phyloP scores from a whole-genome alignment of 1,139 yeast species.

The Hanseniaspora sp. region DNA sequence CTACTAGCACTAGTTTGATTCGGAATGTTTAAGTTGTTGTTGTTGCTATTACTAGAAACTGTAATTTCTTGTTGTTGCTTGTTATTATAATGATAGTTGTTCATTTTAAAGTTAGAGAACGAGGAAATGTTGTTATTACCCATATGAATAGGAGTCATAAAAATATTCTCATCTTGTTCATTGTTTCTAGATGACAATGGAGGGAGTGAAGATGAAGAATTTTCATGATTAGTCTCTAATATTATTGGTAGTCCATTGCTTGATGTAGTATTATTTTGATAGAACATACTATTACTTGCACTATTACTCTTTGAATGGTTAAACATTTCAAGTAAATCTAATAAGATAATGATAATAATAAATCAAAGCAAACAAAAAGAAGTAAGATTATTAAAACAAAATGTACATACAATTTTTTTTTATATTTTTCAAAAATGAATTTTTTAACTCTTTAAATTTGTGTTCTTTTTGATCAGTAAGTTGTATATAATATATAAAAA shows the following conservation, averaged over 20 bases:
- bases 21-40: too few relatives aligned
- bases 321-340: too few relatives aligned
- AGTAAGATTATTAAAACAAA: too few relatives aligned
- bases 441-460: too few relatives aligned
- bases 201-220: background rate
- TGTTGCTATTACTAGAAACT: too few relatives aligned
- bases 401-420: too few relatives aligned
- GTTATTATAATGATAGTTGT: background rate
- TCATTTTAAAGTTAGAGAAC: background rate
- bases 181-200: background rate
- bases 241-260: background rate
- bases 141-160: background rate
- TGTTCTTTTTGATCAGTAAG: too few relatives aligned
- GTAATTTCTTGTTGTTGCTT: background rate
- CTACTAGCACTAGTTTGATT: background rate
- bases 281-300: background rate
- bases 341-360: too few relatives aligned
- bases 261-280: background rate
- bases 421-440: too few relatives aligned
- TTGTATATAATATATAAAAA: too few relatives aligned
- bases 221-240: background rate
- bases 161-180: background rate
- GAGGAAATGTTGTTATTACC: background rate
- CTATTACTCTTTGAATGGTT: too few relatives aligned
- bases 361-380: too few relatives aligned